Evolutionary conservation across 257 asterid genomes (phyloP).

Genomic region (Vinca minor): DNA sequence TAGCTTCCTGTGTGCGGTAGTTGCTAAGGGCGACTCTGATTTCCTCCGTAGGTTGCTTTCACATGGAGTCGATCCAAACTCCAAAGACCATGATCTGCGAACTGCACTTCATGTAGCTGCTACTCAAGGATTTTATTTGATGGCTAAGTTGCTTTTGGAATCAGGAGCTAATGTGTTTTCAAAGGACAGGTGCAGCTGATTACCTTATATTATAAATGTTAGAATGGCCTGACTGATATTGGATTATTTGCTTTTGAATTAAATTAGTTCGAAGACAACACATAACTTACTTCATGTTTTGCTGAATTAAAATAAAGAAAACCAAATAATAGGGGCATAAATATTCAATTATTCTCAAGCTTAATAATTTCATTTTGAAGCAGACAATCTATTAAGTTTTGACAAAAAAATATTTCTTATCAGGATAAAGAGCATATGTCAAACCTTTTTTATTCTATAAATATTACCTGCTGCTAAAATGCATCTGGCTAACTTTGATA

Average conservation of each 20-base stretch:
- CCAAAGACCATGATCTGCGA: constrained; percentile 63
- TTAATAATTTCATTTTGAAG: not conserved
- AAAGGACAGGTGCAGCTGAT: constrained; percentile 57
- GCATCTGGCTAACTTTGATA: constrained; percentile 10
- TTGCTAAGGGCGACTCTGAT: constrained; percentile 73
- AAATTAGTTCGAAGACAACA: too few species aligned
- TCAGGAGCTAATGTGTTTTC: constrained; percentile 79
- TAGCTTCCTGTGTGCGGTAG: constrained; percentile 56
- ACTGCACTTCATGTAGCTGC: constrained; percentile 85
- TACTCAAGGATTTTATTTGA: constrained; percentile 58
- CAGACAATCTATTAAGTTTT: not conserved
- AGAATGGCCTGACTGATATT: too few species aligned
- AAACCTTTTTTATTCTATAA: not conserved
- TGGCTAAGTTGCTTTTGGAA: constrained; percentile 74
- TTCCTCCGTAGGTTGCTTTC: constrained; percentile 52
- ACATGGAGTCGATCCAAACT: constrained; percentile 68
- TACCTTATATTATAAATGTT: constrained; percentile 3
- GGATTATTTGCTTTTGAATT: not conserved
- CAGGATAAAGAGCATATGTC: not conserved
- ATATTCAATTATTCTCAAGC: too few species aligned
- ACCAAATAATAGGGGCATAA: not conserved
- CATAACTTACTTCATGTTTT: too few species aligned
- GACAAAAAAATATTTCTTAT: not conserved
- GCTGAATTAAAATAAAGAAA: not conserved
- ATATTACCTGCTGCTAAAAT: constrained; percentile 10